Conservation (phyloP, 1,139 yeast genomes). For the Sugiyamaella japonica region DNA sequence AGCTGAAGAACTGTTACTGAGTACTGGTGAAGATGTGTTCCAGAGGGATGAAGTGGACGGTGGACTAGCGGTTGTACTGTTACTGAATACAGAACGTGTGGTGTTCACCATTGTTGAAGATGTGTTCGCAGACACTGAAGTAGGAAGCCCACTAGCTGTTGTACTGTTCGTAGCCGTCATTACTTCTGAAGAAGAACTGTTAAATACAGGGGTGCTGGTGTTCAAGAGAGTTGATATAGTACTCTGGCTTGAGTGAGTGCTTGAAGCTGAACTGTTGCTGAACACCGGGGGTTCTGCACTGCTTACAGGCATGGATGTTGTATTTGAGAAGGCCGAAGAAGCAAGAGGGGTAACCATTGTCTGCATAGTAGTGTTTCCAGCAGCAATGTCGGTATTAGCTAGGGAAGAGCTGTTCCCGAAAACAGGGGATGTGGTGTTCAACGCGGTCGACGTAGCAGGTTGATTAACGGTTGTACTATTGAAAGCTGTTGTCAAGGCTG, state of each 20-base stretch:
- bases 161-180: background rate
- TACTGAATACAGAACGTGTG: background rate
- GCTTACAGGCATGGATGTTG: background rate
- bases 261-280: background rate
- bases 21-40: constrained; percentile 9
- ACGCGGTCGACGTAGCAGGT: background rate
- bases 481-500: background rate
- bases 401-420: constrained; percentile 6
- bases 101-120: constrained; percentile 2
- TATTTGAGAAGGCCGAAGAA: background rate
- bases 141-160: background rate
- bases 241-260: background rate
- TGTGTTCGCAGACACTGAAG: constrained; percentile 4
- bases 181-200: background rate
- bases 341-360: background rate
- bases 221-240: background rate
- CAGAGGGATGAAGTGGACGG: background rate
- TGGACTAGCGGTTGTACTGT: background rate
- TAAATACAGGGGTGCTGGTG: background rate
- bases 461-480: background rate
- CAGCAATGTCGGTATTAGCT: background rate
- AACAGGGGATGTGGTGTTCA: constrained; percentile 9
- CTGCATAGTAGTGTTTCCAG: background rate
- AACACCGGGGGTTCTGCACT: background rate
- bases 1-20: constrained; percentile 7